Base-by-base conservation (phyloP, 257 asterid genomes). In the Cinchona pubescens region DNA sequence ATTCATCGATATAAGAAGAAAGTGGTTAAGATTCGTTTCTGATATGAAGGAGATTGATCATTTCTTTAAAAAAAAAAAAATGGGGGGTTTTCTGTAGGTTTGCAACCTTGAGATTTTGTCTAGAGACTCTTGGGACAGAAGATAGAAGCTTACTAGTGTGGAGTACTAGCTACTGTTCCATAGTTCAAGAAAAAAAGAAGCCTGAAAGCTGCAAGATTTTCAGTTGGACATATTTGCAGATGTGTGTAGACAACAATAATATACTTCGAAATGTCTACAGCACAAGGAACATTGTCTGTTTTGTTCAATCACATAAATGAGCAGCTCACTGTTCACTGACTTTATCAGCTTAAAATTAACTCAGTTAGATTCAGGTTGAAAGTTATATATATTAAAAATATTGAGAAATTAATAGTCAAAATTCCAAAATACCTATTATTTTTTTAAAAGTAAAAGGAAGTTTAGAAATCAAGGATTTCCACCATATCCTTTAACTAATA, bases 271-370 rank as follows among this genome's bases (percentile, higher is more conserved):
- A 58, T 77, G 63, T 67, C 46, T 65, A 81, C 56, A 82, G 87
- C 91, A 90, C 45, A 87, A 87, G 89, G 92, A 92, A 92, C 91
- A 89, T 79, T 85, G 92, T 75, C 79, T 78, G 89, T 79, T 85
- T 88, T 74, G 94, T 91, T 90, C 89, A 79, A 86, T 90, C 94
- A 85, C 88, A 87, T 81, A 82, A 83, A 88, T 86, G 86, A 85
- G 83, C 74, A n/a, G n/a, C n/a, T n/a, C n/a, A n/a, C n/a, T n/a
- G n/a, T n/a, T 58, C 63, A 78, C 80, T 56, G 78, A 62, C 58
- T 77, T 76, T 75, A 82, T 76, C 75, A 81, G 85, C 82, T 75
- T 75, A n/a, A n/a, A n/a, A n/a, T n/a, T n/a, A 77, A 61, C 79
- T 76, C 86, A 83, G 72, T 58, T 74, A 34, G 55, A 81, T 66